These are phyloP conservation scores for Penicillium nucicola DNA, from an alignment of 495 filamentous ascomycete genomes.

Conservation along the genomic window DNA sequence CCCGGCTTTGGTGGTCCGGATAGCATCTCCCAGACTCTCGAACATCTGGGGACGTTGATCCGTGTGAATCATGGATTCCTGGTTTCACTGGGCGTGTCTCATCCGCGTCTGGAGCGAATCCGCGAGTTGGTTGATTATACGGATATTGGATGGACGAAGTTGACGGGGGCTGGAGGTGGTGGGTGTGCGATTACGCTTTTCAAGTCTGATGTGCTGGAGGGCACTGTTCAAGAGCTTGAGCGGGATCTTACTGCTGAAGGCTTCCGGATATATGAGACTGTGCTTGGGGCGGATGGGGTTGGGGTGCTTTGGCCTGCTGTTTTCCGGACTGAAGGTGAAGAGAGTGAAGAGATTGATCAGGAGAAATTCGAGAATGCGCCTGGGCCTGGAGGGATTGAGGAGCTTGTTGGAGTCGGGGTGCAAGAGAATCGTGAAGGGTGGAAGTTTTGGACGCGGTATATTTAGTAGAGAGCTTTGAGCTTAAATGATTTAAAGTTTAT, in stretches of 20 bases:
- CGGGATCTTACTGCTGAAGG: constrained; percentile 65
- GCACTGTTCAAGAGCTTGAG: constrained; percentile 59
- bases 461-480: not conserved
- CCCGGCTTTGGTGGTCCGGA: constrained; percentile 54
- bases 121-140: constrained; percentile 84
- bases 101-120: constrained; percentile 87
- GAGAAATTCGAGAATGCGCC: constrained; percentile 83
- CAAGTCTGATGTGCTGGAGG: constrained; percentile 53
- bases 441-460: constrained; percentile 80
- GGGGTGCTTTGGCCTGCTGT: constrained; percentile 90
- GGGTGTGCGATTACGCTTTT: constrained; percentile 91
- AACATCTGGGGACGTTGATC: constrained; percentile 81
- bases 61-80: constrained; percentile 90
- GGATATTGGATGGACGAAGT: constrained; percentile 90
- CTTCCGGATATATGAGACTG: constrained; percentile 81
- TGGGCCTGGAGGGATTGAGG: constrained; percentile 75
- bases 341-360: constrained; percentile 85
- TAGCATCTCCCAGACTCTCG: constrained; percentile 50
- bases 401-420: constrained; percentile 56
- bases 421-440: constrained; percentile 75
- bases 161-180: constrained; percentile 94
- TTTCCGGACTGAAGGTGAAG: constrained; percentile 65
- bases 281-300: constrained; percentile 86
- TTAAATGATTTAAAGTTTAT: too few relatives aligned
- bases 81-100: constrained; percentile 84